Evolutionary conservation across 2,329 filamentous ascomycete species (phyloP), one percentile per base, ranked within the genome.

Genomic region (Paraphaeosphaeria minitans): DNA sequence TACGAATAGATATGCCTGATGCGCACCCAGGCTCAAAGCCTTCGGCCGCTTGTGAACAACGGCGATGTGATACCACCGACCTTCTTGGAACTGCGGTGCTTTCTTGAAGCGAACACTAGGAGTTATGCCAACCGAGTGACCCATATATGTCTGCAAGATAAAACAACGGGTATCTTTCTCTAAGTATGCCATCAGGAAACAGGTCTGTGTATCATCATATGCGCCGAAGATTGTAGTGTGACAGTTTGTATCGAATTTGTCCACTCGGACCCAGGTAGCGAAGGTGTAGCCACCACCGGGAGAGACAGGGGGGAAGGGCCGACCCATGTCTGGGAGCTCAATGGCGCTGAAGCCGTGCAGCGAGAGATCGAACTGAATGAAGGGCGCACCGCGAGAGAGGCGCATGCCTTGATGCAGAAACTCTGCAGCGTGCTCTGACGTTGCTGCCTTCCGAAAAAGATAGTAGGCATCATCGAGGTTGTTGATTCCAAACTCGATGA

Each of bases 201-300:
- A 99, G 5, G 91, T 92, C 75, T 98, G 94, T 5, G 87, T 92
- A 3, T 89, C 84, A 77, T 99, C 95, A 76, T 96, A 98, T 9
- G 95, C 92, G 27, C 95, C 95, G 75, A 99, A 99, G 14, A 99
- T 85, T 0, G 95, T 99, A 0, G 95, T 99, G 75, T 99, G 95
- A 16, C 90, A 88, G 47, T 86, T 85, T 5, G 86, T 80, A 74
- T 99, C 96, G 75, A 95, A 98, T 42, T 87, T 83, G 74, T 98
- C 93, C 59, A 99, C 86, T 21, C 90, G 87, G 51, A 97, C 85
- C 95, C 95, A 99, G 0, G 92, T 86, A 47, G 91, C 86, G 60
- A 99, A 89, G 0, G 93, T 96, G 78, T 98, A 99, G 21, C 95
- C 96, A 33, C 80, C 77, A n/a, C 84, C 81, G 10, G 88, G 86